phyloP scores from a whole-genome alignment of 768 basidiomycete species.

The Tulasnella sp. region DNA sequence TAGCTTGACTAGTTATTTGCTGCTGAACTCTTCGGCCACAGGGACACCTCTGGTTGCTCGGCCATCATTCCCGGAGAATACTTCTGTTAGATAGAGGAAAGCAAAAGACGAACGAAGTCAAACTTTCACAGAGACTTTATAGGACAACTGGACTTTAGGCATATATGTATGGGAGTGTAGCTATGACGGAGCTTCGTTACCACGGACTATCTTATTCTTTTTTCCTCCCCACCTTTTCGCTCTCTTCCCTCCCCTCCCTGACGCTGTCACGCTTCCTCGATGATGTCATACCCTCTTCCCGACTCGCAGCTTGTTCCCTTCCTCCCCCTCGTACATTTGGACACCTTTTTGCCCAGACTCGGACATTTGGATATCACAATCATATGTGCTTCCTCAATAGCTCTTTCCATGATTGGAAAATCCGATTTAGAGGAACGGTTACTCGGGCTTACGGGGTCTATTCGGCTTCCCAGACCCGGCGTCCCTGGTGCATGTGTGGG shows the following conservation, averaged over 20 bases:
- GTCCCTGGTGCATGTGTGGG: no score
- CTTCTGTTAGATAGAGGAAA: neutral
- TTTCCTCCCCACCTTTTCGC: no score
- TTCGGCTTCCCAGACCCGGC: neutral
- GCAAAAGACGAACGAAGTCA: neutral
- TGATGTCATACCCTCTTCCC: no score
- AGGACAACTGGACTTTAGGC: neutral
- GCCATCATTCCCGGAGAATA: constrained; percentile 13
- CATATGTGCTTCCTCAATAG: neutral
- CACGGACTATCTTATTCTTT: no score
- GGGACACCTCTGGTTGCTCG: constrained; percentile 12
- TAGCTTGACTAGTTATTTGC: neutral
- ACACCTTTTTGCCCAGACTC: neutral
- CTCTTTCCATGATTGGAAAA: neutral
- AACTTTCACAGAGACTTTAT: neutral
- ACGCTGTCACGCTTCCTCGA: no score
- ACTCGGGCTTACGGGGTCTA: neutral
- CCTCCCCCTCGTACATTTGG: neutral
- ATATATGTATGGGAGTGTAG: no score
- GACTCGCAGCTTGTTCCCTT: neutral
- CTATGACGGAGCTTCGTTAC: no score
- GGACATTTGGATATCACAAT: neutral
- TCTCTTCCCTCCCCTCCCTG: no score
- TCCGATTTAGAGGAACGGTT: neutral
- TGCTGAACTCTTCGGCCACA: neutral